Evolutionary conservation across 1,139 yeast genomes (phyloP), one percentile per base, ranked within the genome.

Genomic region (Debaryomyces psychrophilus): DNA sequence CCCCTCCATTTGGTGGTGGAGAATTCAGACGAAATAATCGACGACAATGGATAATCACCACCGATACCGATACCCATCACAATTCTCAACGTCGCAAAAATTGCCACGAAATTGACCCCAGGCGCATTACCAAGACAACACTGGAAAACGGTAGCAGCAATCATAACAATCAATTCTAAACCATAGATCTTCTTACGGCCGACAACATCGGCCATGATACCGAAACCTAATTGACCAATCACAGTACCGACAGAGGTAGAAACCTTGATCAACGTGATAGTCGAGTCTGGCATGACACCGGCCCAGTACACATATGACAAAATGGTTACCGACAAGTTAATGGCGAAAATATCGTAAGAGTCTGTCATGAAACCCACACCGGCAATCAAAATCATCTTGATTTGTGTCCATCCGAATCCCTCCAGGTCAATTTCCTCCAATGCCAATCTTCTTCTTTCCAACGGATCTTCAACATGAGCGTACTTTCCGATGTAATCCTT

Each of bases 11-110:
- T 88, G 58, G 95, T 88, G 49, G 95, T 87, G 31, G 96, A 81
- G 61, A 88, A 88, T 73, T 88, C 96, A 44, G 96, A 85, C 8
- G 95, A 85, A 58, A 88, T 88, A 67, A 88, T 86, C 36, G 98
- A 93, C 37, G 98, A 90, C 70, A 93, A 82, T 59, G 99, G 99
- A 72, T 93, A 93, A 73, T 93, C 99, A 79, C 98, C 99, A 76
- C 99, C 99, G 61, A 93, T 95, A 83, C 99, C 99, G 60, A 93
- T 84, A 76, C 96, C 96, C 89, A 85, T 85, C 51, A 87, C 62
- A 54, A 88, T 83, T 81, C 96, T 85, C 69, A 82, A 83, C 57
- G 85, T 82, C n/a, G 84, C 70, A 53, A 88, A 76, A 46, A 87
- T 76, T 44, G 92, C 95, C 43, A 81, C 82, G 60, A 88, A 86